phyloP scores from a whole-genome alignment of 257 asterid species.

The Henckelia pumila region DNA sequence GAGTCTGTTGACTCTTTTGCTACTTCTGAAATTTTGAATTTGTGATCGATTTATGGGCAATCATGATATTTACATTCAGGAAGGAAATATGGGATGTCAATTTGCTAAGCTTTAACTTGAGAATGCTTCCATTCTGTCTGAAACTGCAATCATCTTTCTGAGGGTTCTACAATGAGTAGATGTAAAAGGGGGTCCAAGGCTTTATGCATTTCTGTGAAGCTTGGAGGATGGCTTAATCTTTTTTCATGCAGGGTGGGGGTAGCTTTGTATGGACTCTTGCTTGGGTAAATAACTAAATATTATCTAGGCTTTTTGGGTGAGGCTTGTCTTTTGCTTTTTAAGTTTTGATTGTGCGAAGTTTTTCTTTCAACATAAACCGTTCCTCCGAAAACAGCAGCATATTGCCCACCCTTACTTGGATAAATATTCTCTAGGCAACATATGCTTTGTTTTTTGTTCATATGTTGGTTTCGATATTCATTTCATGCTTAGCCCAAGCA shows the following conservation, averaged over 20 bases:
- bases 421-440: neutral
- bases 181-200: neutral
- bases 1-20: neutral
- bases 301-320: neutral
- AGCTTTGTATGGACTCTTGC: neutral
- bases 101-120: neutral
- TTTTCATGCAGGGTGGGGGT: neutral
- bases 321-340: neutral
- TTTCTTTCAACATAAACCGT: neutral
- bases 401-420: neutral
- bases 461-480: constrained; percentile 7
- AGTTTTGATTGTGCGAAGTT: neutral
- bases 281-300: neutral
- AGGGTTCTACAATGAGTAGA: neutral
- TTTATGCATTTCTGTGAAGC: neutral
- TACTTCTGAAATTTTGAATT: neutral
- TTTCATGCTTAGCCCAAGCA: constrained; percentile 4
- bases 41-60: neutral
- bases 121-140: neutral
- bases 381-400: neutral
- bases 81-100: neutral
- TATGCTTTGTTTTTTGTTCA: neutral
- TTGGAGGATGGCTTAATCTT: neutral
- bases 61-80: neutral
- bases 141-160: neutral